These are phyloP conservation scores for Saxophila tyrrhenica DNA, from an alignment of 495 filamentous ascomycete species.

Conservation along the genomic window DNA sequence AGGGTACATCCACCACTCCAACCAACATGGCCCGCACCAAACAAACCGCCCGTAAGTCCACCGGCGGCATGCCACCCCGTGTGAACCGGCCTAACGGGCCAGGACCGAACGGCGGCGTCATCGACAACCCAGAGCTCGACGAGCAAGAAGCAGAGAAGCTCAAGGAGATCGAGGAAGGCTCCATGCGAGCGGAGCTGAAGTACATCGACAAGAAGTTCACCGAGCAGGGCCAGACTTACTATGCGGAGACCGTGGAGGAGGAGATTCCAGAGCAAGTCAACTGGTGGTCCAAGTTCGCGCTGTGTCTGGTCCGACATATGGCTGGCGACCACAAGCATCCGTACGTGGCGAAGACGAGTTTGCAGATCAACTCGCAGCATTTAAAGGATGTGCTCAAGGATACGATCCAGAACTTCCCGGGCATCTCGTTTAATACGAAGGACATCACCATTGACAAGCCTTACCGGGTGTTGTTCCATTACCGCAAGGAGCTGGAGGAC, in stretches of 20 bases:
- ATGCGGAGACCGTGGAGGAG: slow-evolving; percentile 8
- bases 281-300: slow-evolving; percentile 13
- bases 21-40: slow-evolving; percentile 4
- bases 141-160: background rate
- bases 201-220: slow-evolving; percentile 9
- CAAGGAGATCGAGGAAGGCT: slow-evolving; percentile 14
- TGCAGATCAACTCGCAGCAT: slow-evolving; percentile 19
- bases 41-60: background rate
- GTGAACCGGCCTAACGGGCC: background rate
- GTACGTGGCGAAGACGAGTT: slow-evolving; percentile 1
- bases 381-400: slow-evolving; percentile 15
- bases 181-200: slow-evolving; percentile 17
- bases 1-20: no score
- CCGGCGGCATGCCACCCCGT: background rate
- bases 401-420: slow-evolving; percentile 11
- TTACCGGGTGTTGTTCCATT: slow-evolving; percentile 14
- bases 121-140: slow-evolving; percentile 8
- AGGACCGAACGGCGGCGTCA: background rate
- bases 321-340: slow-evolving; percentile 2
- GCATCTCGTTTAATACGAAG: slow-evolving; percentile 15
- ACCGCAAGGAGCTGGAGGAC: slow-evolving; percentile 11
- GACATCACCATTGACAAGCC: slow-evolving; percentile 11
- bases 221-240: slow-evolving; percentile 9
- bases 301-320: slow-evolving; percentile 13
- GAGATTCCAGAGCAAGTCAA: slow-evolving; percentile 11